Percentiles rank a stretch among this genome's conserved stretches.
Evolutionary conservation across 1,284 basidiomycete genomes (phyloP).

Genomic region (Heliocybe sulcata): DNA sequence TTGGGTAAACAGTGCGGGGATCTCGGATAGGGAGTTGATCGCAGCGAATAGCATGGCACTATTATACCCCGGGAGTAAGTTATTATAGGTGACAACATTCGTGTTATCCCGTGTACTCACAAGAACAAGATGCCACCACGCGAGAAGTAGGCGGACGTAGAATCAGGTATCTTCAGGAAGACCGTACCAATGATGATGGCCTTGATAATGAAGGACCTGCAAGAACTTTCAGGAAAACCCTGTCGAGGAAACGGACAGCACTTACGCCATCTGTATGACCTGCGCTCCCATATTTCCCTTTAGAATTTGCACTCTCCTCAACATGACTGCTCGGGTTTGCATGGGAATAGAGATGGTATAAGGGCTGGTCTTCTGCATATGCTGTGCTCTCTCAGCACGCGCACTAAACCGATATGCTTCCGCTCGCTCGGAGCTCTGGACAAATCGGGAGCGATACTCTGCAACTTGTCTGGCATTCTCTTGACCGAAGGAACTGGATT

Average conservation of each 20-base stretch:
- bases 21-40: conserved; percentile 24
- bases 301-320: conserved; percentile 48
- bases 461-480: conserved; percentile 28
- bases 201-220: neutral
- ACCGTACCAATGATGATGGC: conserved; percentile 39
- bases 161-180: conserved; percentile 37
- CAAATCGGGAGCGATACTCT: conserved; percentile 24
- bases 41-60: conserved; percentile 23
- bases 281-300: conserved; percentile 31
- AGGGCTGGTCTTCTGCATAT: conserved; percentile 29
- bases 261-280: neutral
- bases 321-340: conserved; percentile 51
- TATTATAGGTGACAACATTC: neutral
- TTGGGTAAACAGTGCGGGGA: conserved; percentile 40
- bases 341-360: conserved; percentile 44
- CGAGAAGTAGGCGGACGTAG: conserved; percentile 40
- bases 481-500: conserved; percentile 18
- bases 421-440: conserved; percentile 27
- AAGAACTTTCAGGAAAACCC: neutral
- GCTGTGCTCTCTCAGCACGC: conserved; percentile 34
- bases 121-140: conserved; percentile 33
- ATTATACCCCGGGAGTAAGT: neutral
- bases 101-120: neutral
- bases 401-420: conserved; percentile 35
- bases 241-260: neutral